These are phyloP conservation scores for Populus hybrid DNA, from an alignment of 441 rosid genomes.

Conservation along the genomic window DNA sequence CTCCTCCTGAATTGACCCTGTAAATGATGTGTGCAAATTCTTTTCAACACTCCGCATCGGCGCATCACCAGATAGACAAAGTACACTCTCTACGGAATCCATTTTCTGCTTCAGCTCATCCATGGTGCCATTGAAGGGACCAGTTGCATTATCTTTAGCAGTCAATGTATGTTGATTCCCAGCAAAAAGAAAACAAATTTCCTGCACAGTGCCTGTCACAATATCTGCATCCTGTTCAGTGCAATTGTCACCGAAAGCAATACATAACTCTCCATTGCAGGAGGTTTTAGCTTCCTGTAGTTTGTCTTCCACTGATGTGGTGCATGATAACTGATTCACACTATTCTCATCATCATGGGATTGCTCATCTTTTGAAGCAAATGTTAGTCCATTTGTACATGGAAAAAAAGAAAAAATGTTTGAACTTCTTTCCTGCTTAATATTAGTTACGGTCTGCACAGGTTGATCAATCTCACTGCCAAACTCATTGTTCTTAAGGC, in stretches of 20 bases:
- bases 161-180: slow-evolving; percentile 18
- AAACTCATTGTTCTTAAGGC: slow-evolving; percentile 11
- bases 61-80: slow-evolving; percentile 20
- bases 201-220: slow-evolving; percentile 22
- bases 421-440: slow-evolving; percentile 18
- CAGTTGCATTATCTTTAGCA: slow-evolving; percentile 17
- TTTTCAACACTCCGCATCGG: slow-evolving; percentile 19
- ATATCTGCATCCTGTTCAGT: slow-evolving; percentile 20
- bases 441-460: slow-evolving; percentile 10
- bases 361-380: slow-evolving; percentile 16
- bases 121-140: slow-evolving; percentile 16
- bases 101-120: slow-evolving; percentile 32
- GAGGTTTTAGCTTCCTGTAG: slow-evolving; percentile 17
- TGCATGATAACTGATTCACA: slow-evolving; percentile 19
- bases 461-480: slow-evolving; percentile 11
- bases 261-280: slow-evolving; percentile 4
- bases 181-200: slow-evolving; percentile 20
- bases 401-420: slow-evolving; percentile 17
- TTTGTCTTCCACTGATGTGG: slow-evolving; percentile 6
- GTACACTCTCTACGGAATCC: slow-evolving; percentile 25
- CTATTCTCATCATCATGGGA: slow-evolving; percentile 11
- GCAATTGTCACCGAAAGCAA: slow-evolving; percentile 21
- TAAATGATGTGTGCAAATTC: slow-evolving; percentile 21
- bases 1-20: slow-evolving; percentile 21
- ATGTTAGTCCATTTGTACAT: slow-evolving; percentile 20